Base-by-base conservation (phyloP, 176 grass and related monocot genomes). In the Juncus inflexus region DNA sequence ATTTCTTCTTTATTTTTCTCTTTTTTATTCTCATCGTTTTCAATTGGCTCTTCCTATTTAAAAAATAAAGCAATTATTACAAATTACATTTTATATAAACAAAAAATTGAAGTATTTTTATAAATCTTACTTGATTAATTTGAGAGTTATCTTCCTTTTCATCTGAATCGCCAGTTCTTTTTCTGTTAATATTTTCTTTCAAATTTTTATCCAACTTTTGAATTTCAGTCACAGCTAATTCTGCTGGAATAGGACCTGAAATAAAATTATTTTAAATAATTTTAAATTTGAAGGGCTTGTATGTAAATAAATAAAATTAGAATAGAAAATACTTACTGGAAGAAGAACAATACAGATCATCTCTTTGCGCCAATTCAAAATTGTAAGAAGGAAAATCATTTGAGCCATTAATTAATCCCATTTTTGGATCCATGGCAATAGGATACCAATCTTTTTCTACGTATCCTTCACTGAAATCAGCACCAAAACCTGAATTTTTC, bases 1-100 rank as follows among this genome's bases (percentile, higher is more conserved):
- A 80, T 90, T 73, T 94, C 87, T 66, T 95, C 87, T 81, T 89
- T 97, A 40, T 73, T 66, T 37, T 74, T 77, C 79, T 91, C 78
- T 55, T 43, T 72, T 42, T 47, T 87, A 65, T 51, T 80, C 42
- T 90, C 78, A 58, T 73, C 81, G 55, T 79, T 76, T 52, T 73
- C 83, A 12, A 58, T 71, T 50, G 70, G 78, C 66, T 66, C 74
- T 55, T 90, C 80, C 73, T 55, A 47, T 47, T 47, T 47, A 5
- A 47, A 47, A 47, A 47, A 47, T 7, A 45, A 3, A 45, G 7
- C 3, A 45, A 45, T 4, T 45, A 6, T 0, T 1, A 47, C 4
- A 47, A 6, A 47, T 9, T 47, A 6, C 2, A 1, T 47, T 47
- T 47, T 47, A 5, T 2, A 6, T 47, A 47, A 6, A 47, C 9